These are phyloP conservation scores for Chaetomium tenue DNA, from an alignment of 495 filamentous ascomycete species.

Conservation along the genomic window DNA sequence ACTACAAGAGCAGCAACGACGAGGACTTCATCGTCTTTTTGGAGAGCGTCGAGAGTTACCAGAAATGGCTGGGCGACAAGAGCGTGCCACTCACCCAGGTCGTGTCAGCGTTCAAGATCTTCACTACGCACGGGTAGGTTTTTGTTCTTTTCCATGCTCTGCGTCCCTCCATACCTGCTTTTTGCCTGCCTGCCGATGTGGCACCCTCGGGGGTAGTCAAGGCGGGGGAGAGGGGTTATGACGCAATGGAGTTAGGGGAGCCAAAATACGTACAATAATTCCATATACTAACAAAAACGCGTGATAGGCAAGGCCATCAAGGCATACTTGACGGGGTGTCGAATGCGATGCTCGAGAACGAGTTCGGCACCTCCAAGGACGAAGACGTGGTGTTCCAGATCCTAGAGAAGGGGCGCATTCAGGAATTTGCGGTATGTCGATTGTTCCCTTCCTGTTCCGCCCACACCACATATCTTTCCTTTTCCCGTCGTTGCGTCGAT, in stretches of 20 bases:
- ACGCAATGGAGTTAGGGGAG: neutral
- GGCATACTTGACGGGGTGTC: constrained; percentile 74
- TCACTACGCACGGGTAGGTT: constrained; percentile 85
- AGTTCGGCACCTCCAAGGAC: constrained; percentile 78
- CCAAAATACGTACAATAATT: too few relatives aligned
- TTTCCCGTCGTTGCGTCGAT: neutral
- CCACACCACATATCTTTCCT: neutral
- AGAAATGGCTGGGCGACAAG: constrained; percentile 82
- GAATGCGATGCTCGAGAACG: constrained; percentile 69
- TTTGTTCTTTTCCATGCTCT: neutral
- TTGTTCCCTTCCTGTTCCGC: neutral
- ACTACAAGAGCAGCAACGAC: constrained; percentile 75
- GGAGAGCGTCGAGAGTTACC: constrained; percentile 65
- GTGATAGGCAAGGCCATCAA: constrained; percentile 75
- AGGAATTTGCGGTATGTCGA: constrained; percentile 61
- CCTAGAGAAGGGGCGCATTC: constrained; percentile 68
- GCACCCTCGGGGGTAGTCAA: neutral
- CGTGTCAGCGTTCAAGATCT: constrained; percentile 86
- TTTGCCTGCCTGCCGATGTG: neutral
- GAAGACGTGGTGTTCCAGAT: constrained; percentile 80
- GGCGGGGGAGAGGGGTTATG: neutral
- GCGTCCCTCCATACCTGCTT: neutral
- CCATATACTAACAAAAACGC: neutral
- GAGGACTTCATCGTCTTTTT: constrained; percentile 93
- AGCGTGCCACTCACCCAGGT: constrained; percentile 77